A percentile compares a stretch with the other conserved stretches of the same genome.
phyloP scores from a whole-genome alignment of 805 yeast species.

The Pichia occidentalis region DNA sequence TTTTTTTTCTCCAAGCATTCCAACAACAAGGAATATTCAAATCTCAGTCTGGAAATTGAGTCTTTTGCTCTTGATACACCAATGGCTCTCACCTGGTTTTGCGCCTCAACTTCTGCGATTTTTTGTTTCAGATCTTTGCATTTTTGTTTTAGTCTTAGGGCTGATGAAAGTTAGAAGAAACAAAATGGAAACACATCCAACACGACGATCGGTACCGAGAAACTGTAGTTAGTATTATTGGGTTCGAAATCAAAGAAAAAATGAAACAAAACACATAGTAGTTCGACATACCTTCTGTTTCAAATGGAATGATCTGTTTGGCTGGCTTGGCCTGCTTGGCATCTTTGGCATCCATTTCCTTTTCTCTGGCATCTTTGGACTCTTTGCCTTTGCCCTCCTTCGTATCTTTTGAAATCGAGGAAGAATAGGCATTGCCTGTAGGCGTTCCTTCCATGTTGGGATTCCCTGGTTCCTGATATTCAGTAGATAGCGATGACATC shows the following conservation, averaged over 20 bases:
- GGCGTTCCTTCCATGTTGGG: no score
- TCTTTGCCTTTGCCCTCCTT: slow-evolving; percentile 5
- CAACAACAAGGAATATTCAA: slow-evolving; percentile 74
- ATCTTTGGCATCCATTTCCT: not conserved
- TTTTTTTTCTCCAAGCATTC: slow-evolving; percentile 69
- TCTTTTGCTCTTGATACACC: slow-evolving; percentile 73
- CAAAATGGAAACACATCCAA: not conserved
- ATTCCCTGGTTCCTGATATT: no score
- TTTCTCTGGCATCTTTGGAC: slow-evolving; percentile 1
- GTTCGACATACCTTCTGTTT: slow-evolving; percentile 16
- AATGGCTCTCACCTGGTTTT: slow-evolving; percentile 68
- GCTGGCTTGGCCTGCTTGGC: not conserved
- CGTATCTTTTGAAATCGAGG: not conserved
- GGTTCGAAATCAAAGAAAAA: not conserved
- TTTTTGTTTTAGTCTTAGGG: slow-evolving; percentile 47
- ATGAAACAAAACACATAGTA: no score
- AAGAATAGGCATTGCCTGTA: no score
- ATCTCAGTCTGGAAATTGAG: slow-evolving; percentile 68
- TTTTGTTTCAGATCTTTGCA: slow-evolving; percentile 67
- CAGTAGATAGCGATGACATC: no score
- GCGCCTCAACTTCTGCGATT: slow-evolving; percentile 64
- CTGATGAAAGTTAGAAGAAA: slow-evolving; percentile 14
- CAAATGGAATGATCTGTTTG: slow-evolving; percentile 18
- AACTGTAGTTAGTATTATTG: not conserved
- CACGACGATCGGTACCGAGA: no score